Percentiles rank a stretch among this genome's conserved stretches.
phyloP scores from a whole-genome alignment of 345 rosid species.

The Camelina hispida region DNA sequence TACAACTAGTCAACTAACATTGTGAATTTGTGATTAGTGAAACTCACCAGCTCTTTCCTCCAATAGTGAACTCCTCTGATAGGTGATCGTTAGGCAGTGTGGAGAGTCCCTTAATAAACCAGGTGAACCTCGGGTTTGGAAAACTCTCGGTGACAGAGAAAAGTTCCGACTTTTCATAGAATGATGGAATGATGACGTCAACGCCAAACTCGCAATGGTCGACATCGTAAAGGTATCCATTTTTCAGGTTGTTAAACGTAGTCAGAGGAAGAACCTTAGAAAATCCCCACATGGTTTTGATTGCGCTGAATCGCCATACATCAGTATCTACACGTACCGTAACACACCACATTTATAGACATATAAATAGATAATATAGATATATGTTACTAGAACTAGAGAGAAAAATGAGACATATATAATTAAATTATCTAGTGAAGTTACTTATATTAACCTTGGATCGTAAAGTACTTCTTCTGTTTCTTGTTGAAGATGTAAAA shows the following conservation, averaged over 20 bases:
- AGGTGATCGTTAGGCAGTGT: constrained; percentile 4
- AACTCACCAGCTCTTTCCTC: constrained; percentile 20
- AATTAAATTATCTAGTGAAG: not conserved
- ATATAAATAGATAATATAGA: not conserved
- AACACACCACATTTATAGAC: not conserved
- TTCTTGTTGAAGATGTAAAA: constrained; percentile 28
- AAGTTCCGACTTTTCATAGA: not conserved
- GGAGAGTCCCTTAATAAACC: not conserved
- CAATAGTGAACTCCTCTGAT: constrained; percentile 1
- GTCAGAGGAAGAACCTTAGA: constrained; percentile 11
- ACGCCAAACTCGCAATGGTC: constrained; percentile 16
- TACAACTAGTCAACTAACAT: not conserved
- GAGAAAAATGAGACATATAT: not conserved
- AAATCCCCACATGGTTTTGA: constrained; percentile 23
- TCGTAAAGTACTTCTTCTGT: constrained; percentile 13
- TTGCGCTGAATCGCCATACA: constrained; percentile 20
- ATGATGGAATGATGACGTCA: not conserved
- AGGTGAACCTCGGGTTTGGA: not conserved
- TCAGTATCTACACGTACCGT: not conserved
- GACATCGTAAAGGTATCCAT: not conserved
- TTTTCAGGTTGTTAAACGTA: not conserved
- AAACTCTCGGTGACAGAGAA: not conserved
- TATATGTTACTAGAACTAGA: not conserved
- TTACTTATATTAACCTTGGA: constrained; percentile 1
- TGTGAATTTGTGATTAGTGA: too few relatives aligned